These are phyloP conservation scores for Eimeria tenella DNA, from an alignment of 169 alveolate species.

Conservation along the genomic window DNA sequence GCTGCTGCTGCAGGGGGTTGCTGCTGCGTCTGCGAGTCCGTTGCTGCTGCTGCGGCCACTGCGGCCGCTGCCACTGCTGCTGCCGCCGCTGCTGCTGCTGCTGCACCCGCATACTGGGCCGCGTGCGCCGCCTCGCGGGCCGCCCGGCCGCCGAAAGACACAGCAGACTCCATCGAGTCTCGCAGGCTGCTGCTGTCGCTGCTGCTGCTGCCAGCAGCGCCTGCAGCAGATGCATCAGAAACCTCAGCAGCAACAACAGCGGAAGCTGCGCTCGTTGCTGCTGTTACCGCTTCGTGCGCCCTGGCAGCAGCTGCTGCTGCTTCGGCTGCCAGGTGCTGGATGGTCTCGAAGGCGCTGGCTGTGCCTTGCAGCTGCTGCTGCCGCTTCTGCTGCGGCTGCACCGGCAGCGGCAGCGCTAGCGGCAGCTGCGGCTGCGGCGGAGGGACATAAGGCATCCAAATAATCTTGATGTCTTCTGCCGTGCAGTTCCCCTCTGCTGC, in stretches of 20 bases:
- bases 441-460: conserved; percentile 15
- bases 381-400: conserved; percentile 40
- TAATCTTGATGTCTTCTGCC: conserved; percentile 20
- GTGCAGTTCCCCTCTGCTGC: conserved; percentile 17
- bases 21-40: background rate
- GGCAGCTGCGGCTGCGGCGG: background rate
- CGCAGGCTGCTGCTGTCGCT: conserved; percentile 11
- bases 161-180: background rate
- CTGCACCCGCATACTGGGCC: background rate
- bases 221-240: background rate
- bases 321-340: background rate
- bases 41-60: background rate
- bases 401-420: no score
- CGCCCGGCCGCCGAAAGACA: background rate
- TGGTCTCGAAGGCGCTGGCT: conserved; percentile 45
- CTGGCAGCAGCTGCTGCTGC: conserved; percentile 67
- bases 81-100: conserved; percentile 17
- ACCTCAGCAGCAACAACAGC: background rate
- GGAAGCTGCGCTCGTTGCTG: background rate
- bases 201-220: conserved; percentile 2
- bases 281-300: conserved; percentile 30
- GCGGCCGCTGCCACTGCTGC: conserved; percentile 19
- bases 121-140: conserved; percentile 46
- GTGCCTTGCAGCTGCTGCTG: conserved; percentile 35
- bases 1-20: background rate